Evolutionary conservation across 352 stramenopile species (phyloP).

Genomic region (Globisporangium polare): DNA sequence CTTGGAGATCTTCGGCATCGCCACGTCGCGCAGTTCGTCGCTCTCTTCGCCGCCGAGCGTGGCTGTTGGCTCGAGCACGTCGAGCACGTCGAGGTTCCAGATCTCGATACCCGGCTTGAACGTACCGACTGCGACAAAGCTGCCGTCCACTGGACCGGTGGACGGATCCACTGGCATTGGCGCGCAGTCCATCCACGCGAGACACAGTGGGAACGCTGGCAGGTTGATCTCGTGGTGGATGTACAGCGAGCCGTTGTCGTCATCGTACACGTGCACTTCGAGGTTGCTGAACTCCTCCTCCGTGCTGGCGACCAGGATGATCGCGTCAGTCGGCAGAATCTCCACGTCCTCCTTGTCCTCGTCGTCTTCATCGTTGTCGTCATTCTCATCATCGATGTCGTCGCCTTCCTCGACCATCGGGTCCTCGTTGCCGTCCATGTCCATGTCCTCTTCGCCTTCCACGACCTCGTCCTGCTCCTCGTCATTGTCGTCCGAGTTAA

Average conservation of each 20-base stretch:
- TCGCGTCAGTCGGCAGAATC: slow-evolving; percentile 91
- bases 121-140: slow-evolving; percentile 98
- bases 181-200: slow-evolving; percentile 95
- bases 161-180: slow-evolving; percentile 53
- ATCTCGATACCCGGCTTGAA: slow-evolving; percentile 99
- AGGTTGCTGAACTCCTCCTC: slow-evolving; percentile 98
- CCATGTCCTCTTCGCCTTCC: slow-evolving; percentile 47
- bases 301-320: slow-evolving; percentile 96
- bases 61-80: slow-evolving; percentile 95
- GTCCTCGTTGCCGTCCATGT: slow-evolving; percentile 28
- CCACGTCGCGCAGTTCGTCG: slow-evolving; percentile 69
- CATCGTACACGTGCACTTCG: slow-evolving; percentile 99
- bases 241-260: slow-evolving; percentile 96
- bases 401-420: slow-evolving; percentile 23
- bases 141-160: slow-evolving; percentile 83
- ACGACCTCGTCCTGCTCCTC: slow-evolving; percentile 30
- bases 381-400: slow-evolving; percentile 42
- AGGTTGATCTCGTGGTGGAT: slow-evolving; percentile 99
- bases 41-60: slow-evolving; percentile 94
- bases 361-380: slow-evolving; percentile 64
- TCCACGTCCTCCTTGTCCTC: slow-evolving; percentile 92
- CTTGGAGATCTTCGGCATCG: slow-evolving; percentile 64
- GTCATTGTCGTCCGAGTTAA: slow-evolving; percentile 28
- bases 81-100: slow-evolving; percentile 99
- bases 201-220: slow-evolving; percentile 96